These are phyloP conservation scores for Pyrus communis DNA, from an alignment of 306 rosid genomes.

Conservation along the genomic window DNA sequence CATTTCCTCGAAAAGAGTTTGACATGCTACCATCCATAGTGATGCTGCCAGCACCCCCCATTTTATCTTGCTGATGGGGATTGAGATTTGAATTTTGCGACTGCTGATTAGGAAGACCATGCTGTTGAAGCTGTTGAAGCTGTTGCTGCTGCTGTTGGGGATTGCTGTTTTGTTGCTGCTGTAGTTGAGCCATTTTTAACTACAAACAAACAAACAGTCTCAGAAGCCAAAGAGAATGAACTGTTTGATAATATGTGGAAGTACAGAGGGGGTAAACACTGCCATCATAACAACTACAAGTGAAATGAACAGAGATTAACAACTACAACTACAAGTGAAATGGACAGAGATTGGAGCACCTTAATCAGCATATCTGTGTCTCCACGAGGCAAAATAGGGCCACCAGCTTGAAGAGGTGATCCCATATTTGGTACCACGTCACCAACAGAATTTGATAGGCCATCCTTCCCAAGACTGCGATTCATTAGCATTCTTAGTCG, in stretches of 20 bases:
- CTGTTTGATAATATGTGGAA: neutral
- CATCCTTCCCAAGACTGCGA: conserved; percentile 57
- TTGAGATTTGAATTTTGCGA: conserved; percentile 68
- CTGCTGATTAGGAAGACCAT: conserved; percentile 79
- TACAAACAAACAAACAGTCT: conserved; percentile 26
- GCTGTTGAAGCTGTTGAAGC: conserved; percentile 91
- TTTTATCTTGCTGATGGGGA: conserved; percentile 87
- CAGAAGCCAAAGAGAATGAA: conserved; percentile 18
- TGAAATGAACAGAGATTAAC: neutral
- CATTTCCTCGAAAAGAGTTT: conserved; percentile 92
- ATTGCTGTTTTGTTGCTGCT: conserved; percentile 56
- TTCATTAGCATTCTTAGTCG: conserved; percentile 79
- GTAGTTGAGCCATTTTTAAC: conserved; percentile 86
- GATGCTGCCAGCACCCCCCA: conserved; percentile 71
- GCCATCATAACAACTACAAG: conserved; percentile 1
- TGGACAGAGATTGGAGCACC: conserved; percentile 34
- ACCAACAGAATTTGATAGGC: conserved; percentile 70
- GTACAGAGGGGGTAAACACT: neutral
- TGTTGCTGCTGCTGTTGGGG: conserved; percentile 59
- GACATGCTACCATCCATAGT: conserved; percentile 86
- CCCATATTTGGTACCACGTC: conserved; percentile 77
- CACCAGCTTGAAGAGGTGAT: conserved; percentile 77
- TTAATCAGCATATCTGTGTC: conserved; percentile 75
- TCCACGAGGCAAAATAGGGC: conserved; percentile 67
- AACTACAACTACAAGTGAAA: conserved; percentile 2